Conservation (phyloP, 108 stramenopile species). For the Licmophora abbreviata region DNA sequence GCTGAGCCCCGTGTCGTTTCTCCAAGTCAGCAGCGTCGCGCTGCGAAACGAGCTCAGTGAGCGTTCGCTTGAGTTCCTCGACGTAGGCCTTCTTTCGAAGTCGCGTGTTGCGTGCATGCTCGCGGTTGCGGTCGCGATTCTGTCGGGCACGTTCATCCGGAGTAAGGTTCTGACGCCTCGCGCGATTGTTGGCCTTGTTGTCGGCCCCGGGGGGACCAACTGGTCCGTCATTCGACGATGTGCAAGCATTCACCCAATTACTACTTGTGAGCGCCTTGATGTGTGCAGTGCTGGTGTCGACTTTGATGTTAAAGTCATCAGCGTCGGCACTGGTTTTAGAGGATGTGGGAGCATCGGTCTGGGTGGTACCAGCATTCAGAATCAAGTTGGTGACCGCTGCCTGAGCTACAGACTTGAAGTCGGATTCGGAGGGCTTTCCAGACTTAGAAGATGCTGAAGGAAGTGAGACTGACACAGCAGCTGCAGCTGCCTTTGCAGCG, state of each 20-base stretch:
- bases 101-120: conserved; percentile 95
- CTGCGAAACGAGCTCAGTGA: conserved; percentile 73
- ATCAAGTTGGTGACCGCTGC: conserved; percentile 71
- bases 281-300: conserved; percentile 77
- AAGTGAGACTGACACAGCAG: conserved; percentile 7
- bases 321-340: neutral
- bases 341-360: neutral
- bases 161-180: conserved; percentile 63
- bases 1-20: conserved; percentile 45
- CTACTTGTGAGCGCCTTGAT: conserved; percentile 74
- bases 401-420: conserved; percentile 72
- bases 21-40: conserved; percentile 67
- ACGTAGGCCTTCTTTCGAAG: conserved; percentile 96
- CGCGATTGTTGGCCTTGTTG: conserved; percentile 50
- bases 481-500: conserved; percentile 6
- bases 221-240: conserved; percentile 14
- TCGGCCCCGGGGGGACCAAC: conserved; percentile 14
- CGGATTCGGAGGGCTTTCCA: conserved; percentile 39
- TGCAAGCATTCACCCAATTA: conserved; percentile 79
- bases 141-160: conserved; percentile 83
- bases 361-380: conserved; percentile 37
- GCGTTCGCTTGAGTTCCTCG: conserved; percentile 82
- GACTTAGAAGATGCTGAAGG: conserved; percentile 7
- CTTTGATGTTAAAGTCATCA: conserved; percentile 13
- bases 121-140: conserved; percentile 93